Evolutionary conservation across 1,139 yeast species (phyloP).

Genomic region (Arxiozyma bovina): DNA sequence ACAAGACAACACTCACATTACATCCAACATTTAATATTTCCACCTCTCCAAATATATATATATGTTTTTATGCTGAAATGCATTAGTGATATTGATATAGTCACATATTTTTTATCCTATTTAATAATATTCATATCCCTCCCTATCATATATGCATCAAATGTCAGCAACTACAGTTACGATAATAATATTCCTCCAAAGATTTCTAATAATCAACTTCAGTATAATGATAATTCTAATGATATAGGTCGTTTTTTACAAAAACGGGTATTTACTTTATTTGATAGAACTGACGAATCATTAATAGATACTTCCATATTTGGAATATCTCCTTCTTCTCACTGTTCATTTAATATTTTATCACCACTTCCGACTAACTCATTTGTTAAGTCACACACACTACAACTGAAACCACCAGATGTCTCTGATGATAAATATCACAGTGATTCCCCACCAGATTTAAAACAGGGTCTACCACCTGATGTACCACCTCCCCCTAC

Average conservation of each 20-base stretch:
- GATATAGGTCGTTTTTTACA: too few species aligned
- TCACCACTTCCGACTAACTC: neutral
- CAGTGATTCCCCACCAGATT: too few species aligned
- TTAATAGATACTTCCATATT: neutral
- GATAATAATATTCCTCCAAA: neutral
- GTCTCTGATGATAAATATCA: too few species aligned
- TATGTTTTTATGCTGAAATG: neutral
- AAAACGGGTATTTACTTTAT: too few species aligned
- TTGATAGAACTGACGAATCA: too few species aligned
- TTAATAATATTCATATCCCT: neutral
- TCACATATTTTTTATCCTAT: neutral
- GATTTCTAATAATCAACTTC: neutral
- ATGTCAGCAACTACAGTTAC: neutral
- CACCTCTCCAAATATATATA: neutral
- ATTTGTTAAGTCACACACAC: neutral
- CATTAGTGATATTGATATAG: neutral
- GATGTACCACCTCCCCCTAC: too few species aligned
- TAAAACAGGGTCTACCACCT: too few species aligned
- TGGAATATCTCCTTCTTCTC: neutral
- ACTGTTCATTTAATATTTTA: neutral
- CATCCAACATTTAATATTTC: neutral
- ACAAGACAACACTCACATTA: neutral
- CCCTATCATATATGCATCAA: neutral
- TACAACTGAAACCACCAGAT: too few species aligned
- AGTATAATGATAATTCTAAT: neutral